Evolutionary conservation across 23 red algal species (phyloP).

Genomic region (Gracilariopsis chorda): DNA sequence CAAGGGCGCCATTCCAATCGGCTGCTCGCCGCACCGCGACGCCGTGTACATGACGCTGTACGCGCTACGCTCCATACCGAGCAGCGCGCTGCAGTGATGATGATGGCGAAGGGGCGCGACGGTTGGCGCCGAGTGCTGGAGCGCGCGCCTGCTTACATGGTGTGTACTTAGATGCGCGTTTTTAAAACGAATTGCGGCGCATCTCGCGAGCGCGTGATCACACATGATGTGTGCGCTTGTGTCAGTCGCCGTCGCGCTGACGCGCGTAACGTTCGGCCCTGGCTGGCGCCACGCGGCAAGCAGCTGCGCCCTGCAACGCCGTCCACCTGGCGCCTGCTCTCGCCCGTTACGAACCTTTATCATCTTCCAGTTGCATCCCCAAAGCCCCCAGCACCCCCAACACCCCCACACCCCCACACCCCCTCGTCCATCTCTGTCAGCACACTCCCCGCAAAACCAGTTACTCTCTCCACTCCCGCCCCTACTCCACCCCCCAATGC

Average conservation of each 20-base stretch:
- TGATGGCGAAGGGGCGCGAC: no score
- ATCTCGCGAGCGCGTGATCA: not conserved
- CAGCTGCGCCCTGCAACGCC: not conserved
- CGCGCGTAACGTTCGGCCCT: no score
- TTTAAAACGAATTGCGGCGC: no score
- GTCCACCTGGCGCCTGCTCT: not conserved
- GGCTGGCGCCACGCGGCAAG: not conserved
- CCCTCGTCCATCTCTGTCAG: no score
- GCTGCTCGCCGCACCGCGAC: not conserved
- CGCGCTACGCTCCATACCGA: not conserved
- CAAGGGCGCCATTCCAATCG: constrained; percentile 16
- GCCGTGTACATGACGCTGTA: constrained; percentile 25
- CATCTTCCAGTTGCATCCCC: not conserved
- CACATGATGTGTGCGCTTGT: not conserved
- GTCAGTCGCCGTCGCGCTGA: no score
- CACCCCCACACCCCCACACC: no score
- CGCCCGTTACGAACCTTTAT: not conserved
- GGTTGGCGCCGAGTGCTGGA: no score
- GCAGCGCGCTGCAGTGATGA: not conserved
- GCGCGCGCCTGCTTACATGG: no score
- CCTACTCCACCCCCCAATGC: not conserved
- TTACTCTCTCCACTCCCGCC: not conserved
- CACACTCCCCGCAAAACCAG: no score
- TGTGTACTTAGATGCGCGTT: no score
- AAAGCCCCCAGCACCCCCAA: no score